Evolutionary conservation across 2,329 filamentous ascomycete species (phyloP).

Genomic region (Aspergillus persii): DNA sequence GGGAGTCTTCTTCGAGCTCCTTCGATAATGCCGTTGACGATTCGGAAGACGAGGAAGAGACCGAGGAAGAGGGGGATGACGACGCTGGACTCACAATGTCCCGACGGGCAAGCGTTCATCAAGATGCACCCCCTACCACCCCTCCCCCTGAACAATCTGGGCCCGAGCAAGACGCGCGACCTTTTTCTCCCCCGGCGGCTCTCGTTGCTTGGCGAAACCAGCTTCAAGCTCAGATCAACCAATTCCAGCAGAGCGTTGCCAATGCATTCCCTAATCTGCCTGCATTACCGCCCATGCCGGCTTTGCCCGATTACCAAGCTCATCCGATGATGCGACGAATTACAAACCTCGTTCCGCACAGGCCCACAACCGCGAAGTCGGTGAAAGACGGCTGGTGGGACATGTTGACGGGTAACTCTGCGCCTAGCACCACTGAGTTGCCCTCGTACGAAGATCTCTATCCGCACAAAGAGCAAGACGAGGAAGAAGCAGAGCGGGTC

Average conservation of each 20-base stretch:
- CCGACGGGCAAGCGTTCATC: constrained; percentile 37
- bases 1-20: constrained; percentile 56
- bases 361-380: constrained; percentile 50
- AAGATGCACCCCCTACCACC: constrained; percentile 28
- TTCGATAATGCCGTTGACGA: constrained; percentile 45
- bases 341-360: constrained; percentile 69
- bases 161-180: constrained; percentile 26
- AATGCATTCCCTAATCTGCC: constrained; percentile 64
- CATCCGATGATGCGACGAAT: constrained; percentile 71
- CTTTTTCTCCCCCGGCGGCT: constrained; percentile 57
- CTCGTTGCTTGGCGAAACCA: constrained; percentile 72
- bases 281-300: constrained; percentile 59
- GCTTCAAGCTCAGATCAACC: constrained; percentile 69
- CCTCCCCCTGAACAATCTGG: constrained; percentile 24
- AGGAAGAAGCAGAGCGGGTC: constrained; percentile 37
- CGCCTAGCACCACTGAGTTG: constrained; percentile 54
- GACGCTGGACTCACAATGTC: constrained; percentile 30
- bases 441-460: constrained; percentile 80
- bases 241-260: constrained; percentile 70
- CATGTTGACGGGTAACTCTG: constrained; percentile 53
- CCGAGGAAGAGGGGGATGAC: constrained; percentile 22
- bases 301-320: constrained; percentile 70
- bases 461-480: constrained; percentile 46
- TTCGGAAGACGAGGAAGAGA: constrained; percentile 33
- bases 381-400: constrained; percentile 63